A percentile compares a stretch with the other conserved stretches of the same genome.
Conservation (phyloP, 2,329 filamentous ascomycete species). For the Ophiostoma sp. region DNA sequence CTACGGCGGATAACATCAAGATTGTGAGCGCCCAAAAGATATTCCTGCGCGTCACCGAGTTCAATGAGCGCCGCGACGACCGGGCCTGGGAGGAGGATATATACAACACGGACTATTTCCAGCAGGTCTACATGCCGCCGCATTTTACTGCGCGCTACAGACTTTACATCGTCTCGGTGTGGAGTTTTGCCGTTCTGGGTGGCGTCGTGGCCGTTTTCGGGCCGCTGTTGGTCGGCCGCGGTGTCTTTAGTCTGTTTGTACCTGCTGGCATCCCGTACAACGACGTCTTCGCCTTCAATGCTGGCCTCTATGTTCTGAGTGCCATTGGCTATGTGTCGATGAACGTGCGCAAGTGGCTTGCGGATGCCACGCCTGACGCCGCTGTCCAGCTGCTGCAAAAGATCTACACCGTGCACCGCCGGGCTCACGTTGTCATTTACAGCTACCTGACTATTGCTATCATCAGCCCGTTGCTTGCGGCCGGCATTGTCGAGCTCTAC, state of each 20-base stretch:
- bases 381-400: not conserved
- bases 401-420: not conserved
- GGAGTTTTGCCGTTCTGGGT: conserved; percentile 85
- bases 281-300: conserved; percentile 93
- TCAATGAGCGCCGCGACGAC: not conserved
- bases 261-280: conserved; percentile 72
- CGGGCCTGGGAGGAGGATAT: conserved; percentile 40
- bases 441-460: conserved; percentile 68
- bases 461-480: conserved; percentile 75
- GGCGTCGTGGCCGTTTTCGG: conserved; percentile 81
- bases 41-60: conserved; percentile 68
- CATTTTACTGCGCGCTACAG: conserved; percentile 75
- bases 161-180: conserved; percentile 82
- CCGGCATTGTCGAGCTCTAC: conserved; percentile 80
- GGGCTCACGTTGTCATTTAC: conserved; percentile 46
- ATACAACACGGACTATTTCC: conserved; percentile 57
- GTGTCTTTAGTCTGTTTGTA: conserved; percentile 67
- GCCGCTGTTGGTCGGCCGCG: conserved; percentile 78
- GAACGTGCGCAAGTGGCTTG: not conserved
- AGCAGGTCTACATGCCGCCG: conserved; percentile 76
- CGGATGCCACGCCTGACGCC: not conserved
- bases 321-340: conserved; percentile 53
- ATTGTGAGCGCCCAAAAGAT: conserved; percentile 76
- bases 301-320: conserved; percentile 78
- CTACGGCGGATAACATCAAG: conserved; percentile 89